A percentile compares a stretch with the other conserved stretches of the same genome.
These are phyloP conservation scores for Flaveria linearis DNA, from an alignment of 129 eudicot genomes.

Conservation along the genomic window DNA sequence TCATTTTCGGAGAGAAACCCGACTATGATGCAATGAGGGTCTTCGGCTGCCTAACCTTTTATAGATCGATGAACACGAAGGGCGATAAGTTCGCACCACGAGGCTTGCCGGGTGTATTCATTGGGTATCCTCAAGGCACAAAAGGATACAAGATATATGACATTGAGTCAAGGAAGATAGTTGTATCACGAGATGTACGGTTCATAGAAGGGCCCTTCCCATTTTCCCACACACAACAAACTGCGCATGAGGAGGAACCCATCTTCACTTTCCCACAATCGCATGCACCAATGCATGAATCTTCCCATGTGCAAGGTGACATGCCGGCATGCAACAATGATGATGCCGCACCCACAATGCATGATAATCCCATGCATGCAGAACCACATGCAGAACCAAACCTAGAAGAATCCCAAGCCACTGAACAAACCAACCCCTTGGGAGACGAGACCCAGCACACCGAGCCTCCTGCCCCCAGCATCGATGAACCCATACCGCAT, in stretches of 20 bases:
- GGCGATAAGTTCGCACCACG: background rate
- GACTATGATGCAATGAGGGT: too few species aligned
- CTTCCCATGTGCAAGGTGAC: background rate
- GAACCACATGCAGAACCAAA: background rate
- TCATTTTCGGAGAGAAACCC: background rate
- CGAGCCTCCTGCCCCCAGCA: background rate
- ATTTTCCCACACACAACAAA: background rate
- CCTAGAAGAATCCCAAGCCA: background rate
- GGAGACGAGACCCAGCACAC: background rate
- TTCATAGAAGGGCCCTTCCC: background rate
- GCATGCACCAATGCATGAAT: background rate
- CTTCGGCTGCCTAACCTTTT: background rate
- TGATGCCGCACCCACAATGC: background rate
- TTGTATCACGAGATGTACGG: background rate
- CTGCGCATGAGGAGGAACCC: background rate
- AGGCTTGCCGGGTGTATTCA: background rate
- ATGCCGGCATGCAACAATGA: background rate
- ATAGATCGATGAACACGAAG: too few species aligned
- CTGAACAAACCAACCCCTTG: background rate
- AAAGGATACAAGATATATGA: background rate
- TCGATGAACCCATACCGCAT: background rate
- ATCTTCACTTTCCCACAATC: background rate
- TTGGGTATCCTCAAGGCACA: background rate
- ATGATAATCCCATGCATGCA: background rate
- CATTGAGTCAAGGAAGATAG: background rate